Evolutionary conservation across 441 rosid species (phyloP).

Genomic region (Manihot esculenta): DNA sequence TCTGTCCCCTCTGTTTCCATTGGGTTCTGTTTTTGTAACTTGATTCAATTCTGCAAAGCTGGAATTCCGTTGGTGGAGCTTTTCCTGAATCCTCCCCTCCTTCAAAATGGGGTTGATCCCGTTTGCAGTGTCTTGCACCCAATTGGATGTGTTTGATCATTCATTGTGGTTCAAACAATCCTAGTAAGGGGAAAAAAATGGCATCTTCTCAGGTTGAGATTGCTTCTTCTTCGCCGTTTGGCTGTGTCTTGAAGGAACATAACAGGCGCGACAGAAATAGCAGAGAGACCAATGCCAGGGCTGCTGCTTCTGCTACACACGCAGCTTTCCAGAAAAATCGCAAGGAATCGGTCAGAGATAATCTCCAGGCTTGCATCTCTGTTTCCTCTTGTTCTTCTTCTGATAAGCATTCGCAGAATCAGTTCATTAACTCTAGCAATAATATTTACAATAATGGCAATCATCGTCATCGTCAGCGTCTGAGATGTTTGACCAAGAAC

Average conservation of each 20-base stretch:
- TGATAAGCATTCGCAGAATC: constrained; percentile 20
- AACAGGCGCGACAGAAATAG: constrained; percentile 41
- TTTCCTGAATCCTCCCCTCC: too few species aligned
- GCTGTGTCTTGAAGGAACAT: constrained; percentile 58
- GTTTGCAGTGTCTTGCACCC: neutral
- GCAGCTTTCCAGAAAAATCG: constrained; percentile 61
- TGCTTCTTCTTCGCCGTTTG: constrained; percentile 58
- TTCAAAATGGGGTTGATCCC: neutral
- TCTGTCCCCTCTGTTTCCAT: constrained; percentile 1
- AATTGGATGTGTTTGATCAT: neutral
- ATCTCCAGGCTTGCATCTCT: constrained; percentile 41
- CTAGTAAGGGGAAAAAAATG: constrained; percentile 43
- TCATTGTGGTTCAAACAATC: neutral
- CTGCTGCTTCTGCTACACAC: constrained; percentile 19
- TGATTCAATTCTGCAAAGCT: neutral
- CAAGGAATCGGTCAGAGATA: constrained; percentile 61
- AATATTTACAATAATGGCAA: neutral
- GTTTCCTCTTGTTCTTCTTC: constrained; percentile 15
- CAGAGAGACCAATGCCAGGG: constrained; percentile 42
- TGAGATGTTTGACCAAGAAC: constrained; percentile 12
- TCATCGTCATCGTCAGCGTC: neutral
- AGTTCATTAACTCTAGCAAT: neutral
- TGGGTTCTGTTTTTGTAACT: neutral
- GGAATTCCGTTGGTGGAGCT: neutral
- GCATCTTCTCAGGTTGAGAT: constrained; percentile 75